phyloP scores from a whole-genome alignment of 495 filamentous ascomycete species.

The Hypoxylon perforatum region DNA sequence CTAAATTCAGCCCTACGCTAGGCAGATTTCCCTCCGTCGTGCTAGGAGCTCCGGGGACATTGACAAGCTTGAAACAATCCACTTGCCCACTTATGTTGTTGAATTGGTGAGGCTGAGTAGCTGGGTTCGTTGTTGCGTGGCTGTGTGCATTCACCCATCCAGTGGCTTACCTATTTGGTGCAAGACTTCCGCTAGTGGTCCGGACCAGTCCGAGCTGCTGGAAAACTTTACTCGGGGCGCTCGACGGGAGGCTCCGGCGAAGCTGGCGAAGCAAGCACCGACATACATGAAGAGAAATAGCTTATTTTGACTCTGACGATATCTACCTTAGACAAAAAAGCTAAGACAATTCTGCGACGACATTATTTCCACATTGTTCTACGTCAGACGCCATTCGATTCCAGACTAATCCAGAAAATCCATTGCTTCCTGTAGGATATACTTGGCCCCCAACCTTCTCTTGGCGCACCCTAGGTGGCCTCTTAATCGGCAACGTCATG shows the following conservation, averaged over 20 bases:
- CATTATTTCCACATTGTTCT: background rate
- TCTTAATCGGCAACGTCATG: conserved; percentile 3
- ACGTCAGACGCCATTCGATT: conserved; percentile 11
- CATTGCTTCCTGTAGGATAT: conserved; percentile 6
- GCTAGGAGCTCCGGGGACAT: conserved; percentile 2
- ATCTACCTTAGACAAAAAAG: no score
- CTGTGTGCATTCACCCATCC: conserved; percentile 16
- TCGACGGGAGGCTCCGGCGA: no score
- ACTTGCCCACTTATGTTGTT: conserved; percentile 10
- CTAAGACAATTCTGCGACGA: no score
- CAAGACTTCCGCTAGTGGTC: background rate
- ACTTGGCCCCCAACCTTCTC: conserved; percentile 28
- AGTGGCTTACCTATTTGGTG: background rate
- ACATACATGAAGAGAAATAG: no score
- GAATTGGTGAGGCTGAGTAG: conserved; percentile 34
- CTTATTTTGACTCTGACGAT: no score
- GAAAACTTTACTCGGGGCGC: no score
- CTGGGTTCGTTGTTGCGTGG: conserved; percentile 10
- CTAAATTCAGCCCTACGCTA: conserved; percentile 41
- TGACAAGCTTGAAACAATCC: conserved; percentile 19
- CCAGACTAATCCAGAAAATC: conserved; percentile 12
- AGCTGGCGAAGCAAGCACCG: no score
- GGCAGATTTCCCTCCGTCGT: conserved; percentile 29
- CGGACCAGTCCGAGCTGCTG: no score
- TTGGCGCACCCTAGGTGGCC: conserved; percentile 4